Percentiles rank a stretch among this genome's conserved stretches.
Evolutionary conservation across 2,329 filamentous ascomycete species (phyloP).

Genomic region (Stemphylium vesicarium): DNA sequence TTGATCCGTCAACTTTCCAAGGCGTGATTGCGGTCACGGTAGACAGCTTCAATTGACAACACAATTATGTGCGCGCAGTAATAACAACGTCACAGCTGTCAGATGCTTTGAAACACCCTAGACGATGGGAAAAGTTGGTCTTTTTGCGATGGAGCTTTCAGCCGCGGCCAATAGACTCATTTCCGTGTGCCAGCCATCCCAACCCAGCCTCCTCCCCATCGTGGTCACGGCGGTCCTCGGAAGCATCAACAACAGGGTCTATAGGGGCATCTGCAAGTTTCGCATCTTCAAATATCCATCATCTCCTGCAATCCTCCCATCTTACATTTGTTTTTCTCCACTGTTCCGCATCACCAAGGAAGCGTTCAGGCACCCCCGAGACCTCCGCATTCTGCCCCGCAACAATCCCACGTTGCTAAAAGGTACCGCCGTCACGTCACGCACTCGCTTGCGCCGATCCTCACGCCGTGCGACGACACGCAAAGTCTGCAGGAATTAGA

Average conservation of each 20-base stretch:
- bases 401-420: slow-evolving; percentile 13
- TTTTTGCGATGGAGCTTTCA: slow-evolving; percentile 7
- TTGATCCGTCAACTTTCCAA: not conserved
- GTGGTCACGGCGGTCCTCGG: slow-evolving; percentile 9
- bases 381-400: slow-evolving; percentile 20
- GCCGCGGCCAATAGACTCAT: slow-evolving; percentile 14
- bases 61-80: not conserved
- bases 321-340: not conserved
- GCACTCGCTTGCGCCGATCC: slow-evolving; percentile 19
- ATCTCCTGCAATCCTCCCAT: not conserved
- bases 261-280: slow-evolving; percentile 9
- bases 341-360: not conserved
- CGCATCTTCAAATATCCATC: slow-evolving; percentile 4
- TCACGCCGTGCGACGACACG: slow-evolving; percentile 9
- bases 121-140: not conserved
- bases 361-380: slow-evolving; percentile 15
- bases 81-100: slow-evolving; percentile 4
- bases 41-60: not conserved
- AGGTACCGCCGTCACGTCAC: slow-evolving; percentile 23
- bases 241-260: slow-evolving; percentile 13
- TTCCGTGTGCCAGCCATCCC: slow-evolving; percentile 6
- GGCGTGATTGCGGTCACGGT: not conserved
- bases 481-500: not conserved
- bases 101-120: not conserved
- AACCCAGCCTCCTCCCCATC: slow-evolving; percentile 7